phyloP scores from a whole-genome alignment of 2,329 filamentous ascomycete genomes.

The Zasmidium cellare region DNA sequence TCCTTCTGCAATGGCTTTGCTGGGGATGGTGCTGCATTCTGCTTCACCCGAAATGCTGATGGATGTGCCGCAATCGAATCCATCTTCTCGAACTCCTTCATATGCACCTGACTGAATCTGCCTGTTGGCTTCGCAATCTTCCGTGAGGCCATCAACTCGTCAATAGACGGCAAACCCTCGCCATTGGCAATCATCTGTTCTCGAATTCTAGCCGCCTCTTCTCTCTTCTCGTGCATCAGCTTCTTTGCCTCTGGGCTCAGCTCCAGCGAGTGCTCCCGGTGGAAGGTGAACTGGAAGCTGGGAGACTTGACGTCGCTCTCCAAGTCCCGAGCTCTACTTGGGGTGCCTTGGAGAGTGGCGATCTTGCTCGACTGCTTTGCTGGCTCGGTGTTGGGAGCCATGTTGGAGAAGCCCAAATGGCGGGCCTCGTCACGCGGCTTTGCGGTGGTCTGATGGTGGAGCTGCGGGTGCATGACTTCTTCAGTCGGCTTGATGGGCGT shows the following conservation, averaged over 20 bases:
- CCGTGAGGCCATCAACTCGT: constrained; percentile 50
- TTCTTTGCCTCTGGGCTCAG: constrained; percentile 63
- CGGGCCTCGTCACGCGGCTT: constrained; percentile 77
- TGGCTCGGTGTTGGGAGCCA: constrained; percentile 59
- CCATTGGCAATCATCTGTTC: constrained; percentile 64
- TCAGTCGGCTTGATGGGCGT: constrained; percentile 68
- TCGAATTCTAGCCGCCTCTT: constrained; percentile 71
- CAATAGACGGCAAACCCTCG: constrained; percentile 48
- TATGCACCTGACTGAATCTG: constrained; percentile 82
- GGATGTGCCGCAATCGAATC: constrained; percentile 88
- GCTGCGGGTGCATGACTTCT: constrained; percentile 90
- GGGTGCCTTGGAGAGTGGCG: constrained; percentile 58
- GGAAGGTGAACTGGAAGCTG: constrained; percentile 66
- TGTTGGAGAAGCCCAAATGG: constrained; percentile 77
- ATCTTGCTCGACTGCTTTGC: constrained; percentile 43
- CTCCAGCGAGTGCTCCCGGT: constrained; percentile 53
- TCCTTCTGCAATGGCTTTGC: constrained; percentile 6
- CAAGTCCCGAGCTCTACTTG: constrained; percentile 48
- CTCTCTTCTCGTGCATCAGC: constrained; percentile 67
- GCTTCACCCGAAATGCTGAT: constrained; percentile 65
- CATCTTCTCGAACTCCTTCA: constrained; percentile 94
- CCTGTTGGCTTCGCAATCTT: constrained; percentile 80
- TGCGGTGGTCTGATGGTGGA: constrained; percentile 71
- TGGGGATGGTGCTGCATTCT: constrained; percentile 9
- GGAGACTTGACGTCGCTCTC: constrained; percentile 50